phyloP scores from a whole-genome alignment of 208 protist genomes.

The Naegleria gruberi region DNA sequence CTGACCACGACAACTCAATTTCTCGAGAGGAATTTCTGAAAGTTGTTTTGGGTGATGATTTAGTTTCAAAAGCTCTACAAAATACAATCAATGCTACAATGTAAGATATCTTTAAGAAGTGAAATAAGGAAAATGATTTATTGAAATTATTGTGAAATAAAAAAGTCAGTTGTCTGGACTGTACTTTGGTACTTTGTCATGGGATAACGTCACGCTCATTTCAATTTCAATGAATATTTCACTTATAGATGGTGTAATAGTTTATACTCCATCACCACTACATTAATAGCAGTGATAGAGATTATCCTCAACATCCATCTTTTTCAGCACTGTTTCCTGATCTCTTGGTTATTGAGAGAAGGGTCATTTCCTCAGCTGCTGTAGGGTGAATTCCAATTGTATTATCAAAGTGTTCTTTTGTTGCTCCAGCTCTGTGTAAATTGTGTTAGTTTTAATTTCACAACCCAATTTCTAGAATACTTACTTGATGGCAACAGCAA shows the following conservation, averaged over 20 bases:
- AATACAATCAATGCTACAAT: background rate
- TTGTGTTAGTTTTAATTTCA: no score
- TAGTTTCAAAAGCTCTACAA: background rate
- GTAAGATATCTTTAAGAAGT: no score
- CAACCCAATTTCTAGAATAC: no score
- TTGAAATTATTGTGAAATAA: no score
- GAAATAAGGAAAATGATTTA: no score
- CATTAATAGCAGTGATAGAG: background rate
- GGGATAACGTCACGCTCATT: no score
- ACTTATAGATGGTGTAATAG: no score
- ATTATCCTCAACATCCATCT: constrained; percentile 11
- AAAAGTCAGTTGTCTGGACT: no score
- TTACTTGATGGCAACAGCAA: constrained; percentile 66
- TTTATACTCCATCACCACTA: no score
- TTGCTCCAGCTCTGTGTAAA: no score
- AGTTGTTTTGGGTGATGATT: background rate
- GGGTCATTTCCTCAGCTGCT: background rate
- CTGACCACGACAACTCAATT: background rate
- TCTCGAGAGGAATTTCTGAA: background rate
- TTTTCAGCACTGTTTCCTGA: background rate
- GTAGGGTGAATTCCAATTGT: constrained; percentile 20
- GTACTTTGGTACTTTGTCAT: no score
- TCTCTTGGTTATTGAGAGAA: background rate
- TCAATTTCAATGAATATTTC: no score
- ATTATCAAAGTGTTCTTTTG: constrained; percentile 6